Base-by-base conservation (phyloP, 768 basidiomycete species). In the Hericium erinaceus region DNA sequence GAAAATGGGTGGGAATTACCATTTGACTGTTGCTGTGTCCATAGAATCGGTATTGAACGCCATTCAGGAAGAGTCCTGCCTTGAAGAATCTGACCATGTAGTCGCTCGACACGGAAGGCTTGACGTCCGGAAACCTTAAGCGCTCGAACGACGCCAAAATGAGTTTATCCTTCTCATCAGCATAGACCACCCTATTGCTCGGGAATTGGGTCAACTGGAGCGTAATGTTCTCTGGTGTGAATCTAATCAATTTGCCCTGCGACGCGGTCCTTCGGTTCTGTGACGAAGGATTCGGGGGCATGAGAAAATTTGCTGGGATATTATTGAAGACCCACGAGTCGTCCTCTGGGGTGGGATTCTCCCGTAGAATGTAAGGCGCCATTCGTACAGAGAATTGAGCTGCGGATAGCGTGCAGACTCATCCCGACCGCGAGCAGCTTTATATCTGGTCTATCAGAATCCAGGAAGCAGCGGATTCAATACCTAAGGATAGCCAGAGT, bases 1-100 rank as follows among this genome's bases (percentile, higher is more conserved):
- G 33, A 33, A 9, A 48, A 39, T 40, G 18, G 46, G 62, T 6
- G 61, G 48, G 55, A 52, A 48, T 26, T 44, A 84, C 83, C 65
- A 86, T 63, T 60, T 87, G 85, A 59, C 83, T 86, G 64, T 86
- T 85, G 44, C 85, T 85, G 58, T 87, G 85, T 57, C 82, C 81
- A 58, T 84, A 86, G 65, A 86, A 87, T 2, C 84, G 79, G 65
- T 85, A 85, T 60, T 85, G 80, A 0, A 76, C 67, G 1, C 73
- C 75, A 59, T 87, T 85, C 62, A 85, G 62, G 62, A 77, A 78
- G 1, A 87, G 57, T 0, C 85, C 85, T 0, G 72, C 69, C 58
- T 75, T 77, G 67, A 85, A 73, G 59, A 86, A 65, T 37, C 81
- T 74, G 18, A 70, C 63, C 48, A 85, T 78, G 61, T 87, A 87